A percentile compares a stretch with the other conserved stretches of the same genome.
These are phyloP conservation scores for Russula lepida DNA, from an alignment of 768 basidiomycete species.

Conservation along the genomic window DNA sequence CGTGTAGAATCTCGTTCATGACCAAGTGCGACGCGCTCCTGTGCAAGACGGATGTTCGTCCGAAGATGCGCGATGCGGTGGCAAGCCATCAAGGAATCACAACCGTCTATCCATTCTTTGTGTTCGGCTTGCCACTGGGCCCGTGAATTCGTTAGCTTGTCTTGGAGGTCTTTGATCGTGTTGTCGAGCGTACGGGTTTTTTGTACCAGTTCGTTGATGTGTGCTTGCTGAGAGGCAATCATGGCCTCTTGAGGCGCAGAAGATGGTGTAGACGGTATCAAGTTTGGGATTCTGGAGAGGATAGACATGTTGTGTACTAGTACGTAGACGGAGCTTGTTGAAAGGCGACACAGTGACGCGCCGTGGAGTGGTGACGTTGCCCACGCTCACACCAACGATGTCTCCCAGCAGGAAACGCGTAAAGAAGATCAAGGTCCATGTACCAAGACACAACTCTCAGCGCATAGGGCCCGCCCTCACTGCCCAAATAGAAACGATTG, in stretches of 20 bases:
- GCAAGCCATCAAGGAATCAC: constrained; percentile 51
- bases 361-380: neutral
- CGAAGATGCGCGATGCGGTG: constrained; percentile 60
- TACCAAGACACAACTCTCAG: constrained; percentile 71
- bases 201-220: constrained; percentile 68
- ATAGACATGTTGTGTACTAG: constrained; percentile 4
- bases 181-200: constrained; percentile 58
- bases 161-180: constrained; percentile 44
- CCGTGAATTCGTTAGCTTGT: constrained; percentile 37
- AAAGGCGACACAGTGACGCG: neutral
- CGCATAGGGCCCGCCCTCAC: constrained; percentile 56
- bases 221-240: constrained; percentile 51
- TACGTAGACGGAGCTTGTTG: neutral
- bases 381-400: constrained; percentile 33
- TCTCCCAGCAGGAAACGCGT: constrained; percentile 47
- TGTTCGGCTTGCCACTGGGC: constrained; percentile 46
- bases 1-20: constrained; percentile 47
- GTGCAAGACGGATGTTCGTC: constrained; percentile 45
- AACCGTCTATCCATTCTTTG: constrained; percentile 51
- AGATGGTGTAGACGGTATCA: constrained; percentile 21
- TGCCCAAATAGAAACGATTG: constrained; percentile 48
- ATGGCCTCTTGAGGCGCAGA: constrained; percentile 38
- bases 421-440: constrained; percentile 51
- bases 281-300: constrained; percentile 14
- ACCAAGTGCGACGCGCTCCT: constrained; percentile 42